phyloP scores from a whole-genome alignment of 305 asterid genomes.

The Salvia sclarea region DNA sequence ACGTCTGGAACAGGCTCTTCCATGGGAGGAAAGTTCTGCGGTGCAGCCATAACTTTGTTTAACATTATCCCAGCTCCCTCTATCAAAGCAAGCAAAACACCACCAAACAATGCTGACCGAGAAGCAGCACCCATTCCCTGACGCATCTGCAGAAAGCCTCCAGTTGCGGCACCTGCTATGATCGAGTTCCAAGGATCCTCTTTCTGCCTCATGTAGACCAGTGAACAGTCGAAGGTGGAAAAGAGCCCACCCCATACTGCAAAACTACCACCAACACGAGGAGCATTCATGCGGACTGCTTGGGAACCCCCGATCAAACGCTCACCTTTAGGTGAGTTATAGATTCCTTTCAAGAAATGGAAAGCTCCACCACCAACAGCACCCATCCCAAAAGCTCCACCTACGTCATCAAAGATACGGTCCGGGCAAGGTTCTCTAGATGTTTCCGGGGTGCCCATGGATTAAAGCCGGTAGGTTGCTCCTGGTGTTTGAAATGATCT shows the following conservation, averaged over 20 bases:
- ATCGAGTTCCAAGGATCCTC: conserved; percentile 69
- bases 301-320: conserved; percentile 54
- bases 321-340: conserved; percentile 58
- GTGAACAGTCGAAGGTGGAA: conserved; percentile 59
- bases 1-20: conserved; percentile 46
- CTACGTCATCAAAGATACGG: conserved; percentile 58
- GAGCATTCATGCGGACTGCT: conserved; percentile 65
- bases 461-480: background rate
- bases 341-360: conserved; percentile 54
- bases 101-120: conserved; percentile 55
- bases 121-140: conserved; percentile 58
- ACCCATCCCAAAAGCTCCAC: conserved; percentile 67
- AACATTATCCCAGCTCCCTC: conserved; percentile 64
- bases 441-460: conserved; percentile 63
- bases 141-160: conserved; percentile 64
- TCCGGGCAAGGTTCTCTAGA: conserved; percentile 65
- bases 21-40: conserved; percentile 44
- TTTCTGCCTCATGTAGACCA: conserved; percentile 59
- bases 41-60: conserved; percentile 48
- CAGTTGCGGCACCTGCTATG: conserved; percentile 66
- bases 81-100: conserved; percentile 53
- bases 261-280: conserved; percentile 64
- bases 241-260: conserved; percentile 73
- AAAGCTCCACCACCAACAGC: conserved; percentile 61
- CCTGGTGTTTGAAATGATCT: background rate